Conservation (phyloP, 2,329 filamentous ascomycete species). For the Aspergillus persii region DNA sequence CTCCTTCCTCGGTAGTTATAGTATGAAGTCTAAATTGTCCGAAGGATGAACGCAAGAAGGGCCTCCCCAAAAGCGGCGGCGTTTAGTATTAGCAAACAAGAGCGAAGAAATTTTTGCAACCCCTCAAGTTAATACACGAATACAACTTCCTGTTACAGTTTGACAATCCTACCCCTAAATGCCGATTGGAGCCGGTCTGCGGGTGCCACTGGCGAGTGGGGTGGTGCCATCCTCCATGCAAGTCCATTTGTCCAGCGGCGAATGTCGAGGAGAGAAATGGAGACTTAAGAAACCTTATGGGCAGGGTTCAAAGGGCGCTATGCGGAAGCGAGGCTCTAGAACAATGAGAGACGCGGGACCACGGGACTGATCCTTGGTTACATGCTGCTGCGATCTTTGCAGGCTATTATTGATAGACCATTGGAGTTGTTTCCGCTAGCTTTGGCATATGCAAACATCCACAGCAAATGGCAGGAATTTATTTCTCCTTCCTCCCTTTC, state of each 20-base stretch:
- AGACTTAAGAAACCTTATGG: neutral
- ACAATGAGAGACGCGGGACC: neutral
- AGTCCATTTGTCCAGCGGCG: neutral
- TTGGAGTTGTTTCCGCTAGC: neutral
- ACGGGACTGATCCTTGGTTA: neutral
- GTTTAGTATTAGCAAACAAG: neutral
- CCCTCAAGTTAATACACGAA: neutral
- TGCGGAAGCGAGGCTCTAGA: constrained; percentile 3
- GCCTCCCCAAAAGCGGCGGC: neutral
- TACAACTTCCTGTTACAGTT: neutral
- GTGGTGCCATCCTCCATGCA: neutral
- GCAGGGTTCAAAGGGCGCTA: neutral
- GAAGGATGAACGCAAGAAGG: neutral
- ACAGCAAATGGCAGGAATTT: neutral
- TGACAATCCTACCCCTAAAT: constrained; percentile 4
- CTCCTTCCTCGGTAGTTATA: neutral
- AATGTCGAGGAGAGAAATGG: neutral
- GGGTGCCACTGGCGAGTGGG: constrained; percentile 4
- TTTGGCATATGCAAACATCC: neutral
- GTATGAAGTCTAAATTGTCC: neutral
- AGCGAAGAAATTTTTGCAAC: neutral
- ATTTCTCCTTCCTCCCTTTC: neutral
- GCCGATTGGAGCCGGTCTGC: constrained; percentile 5
- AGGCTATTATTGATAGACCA: neutral
- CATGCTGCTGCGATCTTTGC: neutral